Evolutionary conservation across 1,139 yeast species (phyloP).

Genomic region (Zygotorulaspora mrakii): DNA sequence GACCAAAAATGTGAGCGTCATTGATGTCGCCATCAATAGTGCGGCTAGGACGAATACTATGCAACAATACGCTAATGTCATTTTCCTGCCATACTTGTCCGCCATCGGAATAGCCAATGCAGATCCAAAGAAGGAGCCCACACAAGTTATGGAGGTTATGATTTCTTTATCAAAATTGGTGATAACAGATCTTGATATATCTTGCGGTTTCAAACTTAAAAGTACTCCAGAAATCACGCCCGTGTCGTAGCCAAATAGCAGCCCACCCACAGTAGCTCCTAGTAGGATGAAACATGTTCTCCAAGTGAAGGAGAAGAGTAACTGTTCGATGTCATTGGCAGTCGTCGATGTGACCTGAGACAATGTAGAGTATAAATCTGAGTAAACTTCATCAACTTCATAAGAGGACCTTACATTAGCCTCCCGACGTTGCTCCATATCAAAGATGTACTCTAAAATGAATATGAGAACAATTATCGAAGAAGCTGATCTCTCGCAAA

Average conservation of each 20-base stretch:
- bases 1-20: constrained; percentile 31
- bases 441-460: background rate
- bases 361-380: constrained; percentile 31
- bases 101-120: constrained; percentile 38
- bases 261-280: constrained; percentile 40
- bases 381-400: constrained; percentile 28
- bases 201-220: constrained; percentile 37
- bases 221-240: constrained; percentile 45
- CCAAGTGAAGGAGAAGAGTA: constrained; percentile 25
- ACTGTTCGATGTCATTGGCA: constrained; percentile 30
- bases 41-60: constrained; percentile 40
- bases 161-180: constrained; percentile 39
- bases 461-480: background rate
- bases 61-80: constrained; percentile 39
- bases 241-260: constrained; percentile 44
- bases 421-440: constrained; percentile 8
- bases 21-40: constrained; percentile 39
- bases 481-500: too few relatives aligned
- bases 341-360: constrained; percentile 32
- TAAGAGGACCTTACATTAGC: constrained; percentile 6
- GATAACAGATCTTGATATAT: constrained; percentile 30
- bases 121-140: constrained; percentile 45
- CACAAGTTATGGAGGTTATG: constrained; percentile 43
- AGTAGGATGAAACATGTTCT: constrained; percentile 23
- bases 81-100: constrained; percentile 40